Base-by-base conservation (phyloP, 768 basidiomycete species). In the Pisolithus tinctorius region DNA sequence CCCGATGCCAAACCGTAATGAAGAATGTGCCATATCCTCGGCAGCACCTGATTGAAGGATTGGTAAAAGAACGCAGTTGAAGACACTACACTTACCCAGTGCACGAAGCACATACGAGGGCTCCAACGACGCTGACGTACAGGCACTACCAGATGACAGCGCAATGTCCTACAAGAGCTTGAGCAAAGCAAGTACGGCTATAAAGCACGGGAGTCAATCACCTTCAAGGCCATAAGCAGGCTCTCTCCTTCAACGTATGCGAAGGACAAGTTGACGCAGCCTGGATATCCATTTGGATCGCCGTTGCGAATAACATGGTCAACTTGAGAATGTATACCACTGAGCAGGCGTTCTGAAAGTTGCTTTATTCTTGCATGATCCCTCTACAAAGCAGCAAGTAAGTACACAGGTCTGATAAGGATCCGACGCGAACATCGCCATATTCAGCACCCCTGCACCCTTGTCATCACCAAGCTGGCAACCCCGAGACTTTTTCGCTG, bases 1-100 rank as follows among this genome's bases (percentile, higher is more conserved):
- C 25, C 96, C 96, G 54, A 99, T 88, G 43, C 96, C 96, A 68
- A 99, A 99, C 25, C 96, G 88, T 50, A 99, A 77, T 16, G 93
- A 95, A 16, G 93, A 96, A 66, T 99, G 96, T 0, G 96, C 96
- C 93, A 97, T 96, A 62, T 98, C 96, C 66, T 99, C 96, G 26
- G 93, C 93, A 34, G 95, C 92, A 59, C 91, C 89, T 86, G 38
- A 52, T 47, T 23, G 54, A 41, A 20, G 20, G 47, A 16, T 38
- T 31, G 38, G 56, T 14, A 37, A 27, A 8, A 45, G 13, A 48
- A 25, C 45, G 37, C 4, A 56, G 27, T 37, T 29, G 30, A 30
- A 38, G 29, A 5, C 23, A 26, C 14, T 23, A 25, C 38, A 53
- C 74, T 49, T 62, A 84, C 92, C 93, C 42, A 99, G 80, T 4